These are phyloP conservation scores for Yamadazyma triangularis DNA, from an alignment of 1,139 yeast genomes.

Conservation along the genomic window DNA sequence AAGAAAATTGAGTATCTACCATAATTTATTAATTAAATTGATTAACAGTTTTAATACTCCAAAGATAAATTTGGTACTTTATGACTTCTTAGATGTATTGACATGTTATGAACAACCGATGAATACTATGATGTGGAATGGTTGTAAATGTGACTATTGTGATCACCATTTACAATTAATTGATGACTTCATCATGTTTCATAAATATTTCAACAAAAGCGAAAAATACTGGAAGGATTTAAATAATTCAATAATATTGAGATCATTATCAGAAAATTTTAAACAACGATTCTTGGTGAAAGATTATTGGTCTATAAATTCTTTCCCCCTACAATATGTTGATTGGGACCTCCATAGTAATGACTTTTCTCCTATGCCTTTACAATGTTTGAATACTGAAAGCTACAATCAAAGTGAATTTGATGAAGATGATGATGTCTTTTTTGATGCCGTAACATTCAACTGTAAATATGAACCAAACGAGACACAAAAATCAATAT, in stretches of 20 bases:
- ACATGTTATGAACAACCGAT: slow-evolving; percentile 67
- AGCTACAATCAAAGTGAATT: slow-evolving; percentile 37
- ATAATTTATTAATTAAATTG: slow-evolving; percentile 32
- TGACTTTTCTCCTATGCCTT: slow-evolving; percentile 22
- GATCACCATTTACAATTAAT: slow-evolving; percentile 39
- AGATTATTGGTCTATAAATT: slow-evolving; percentile 18
- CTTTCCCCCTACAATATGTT: slow-evolving; percentile 20
- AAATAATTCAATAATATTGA: slow-evolving; percentile 53
- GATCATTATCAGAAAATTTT: slow-evolving; percentile 45
- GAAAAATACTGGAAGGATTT: slow-evolving; percentile 52
- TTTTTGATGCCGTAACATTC: slow-evolving; percentile 20
- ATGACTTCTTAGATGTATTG: slow-evolving; percentile 54
- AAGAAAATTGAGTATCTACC: slow-evolving; percentile 51
- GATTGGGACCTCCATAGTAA: slow-evolving; percentile 38
- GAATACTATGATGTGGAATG: slow-evolving; percentile 71
- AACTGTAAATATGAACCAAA: slow-evolving; percentile 8
- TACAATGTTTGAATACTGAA: slow-evolving; percentile 31
- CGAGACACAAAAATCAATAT: slow-evolving; percentile 8
- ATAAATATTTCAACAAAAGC: slow-evolving; percentile 48
- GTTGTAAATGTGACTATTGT: slow-evolving; percentile 63
- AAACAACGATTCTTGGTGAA: slow-evolving; percentile 25
- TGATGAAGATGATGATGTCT: slow-evolving; percentile 29
- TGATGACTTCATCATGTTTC: slow-evolving; percentile 59
- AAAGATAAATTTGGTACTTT: slow-evolving; percentile 44
- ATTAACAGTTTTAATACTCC: slow-evolving; percentile 17